phyloP scores from a whole-genome alignment of 1,284 basidiomycete species.

The Mycena sp. region DNA sequence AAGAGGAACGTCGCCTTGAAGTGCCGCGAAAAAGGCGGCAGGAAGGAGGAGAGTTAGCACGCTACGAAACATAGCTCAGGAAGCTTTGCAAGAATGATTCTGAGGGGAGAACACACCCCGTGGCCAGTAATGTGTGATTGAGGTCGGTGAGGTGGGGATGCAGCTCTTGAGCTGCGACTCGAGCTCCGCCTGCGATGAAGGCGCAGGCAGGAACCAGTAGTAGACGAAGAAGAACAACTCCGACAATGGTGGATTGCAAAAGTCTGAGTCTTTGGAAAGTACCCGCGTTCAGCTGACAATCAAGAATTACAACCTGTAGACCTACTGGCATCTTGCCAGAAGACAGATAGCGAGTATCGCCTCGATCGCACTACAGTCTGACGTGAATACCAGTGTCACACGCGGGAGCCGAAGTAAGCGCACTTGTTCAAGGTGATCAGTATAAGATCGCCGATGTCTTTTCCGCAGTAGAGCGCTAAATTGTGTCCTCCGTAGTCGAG shows the following conservation, averaged over 20 bases:
- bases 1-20: constrained; percentile 50
- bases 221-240: constrained; percentile 60
- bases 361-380: constrained; percentile 55
- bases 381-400: not conserved
- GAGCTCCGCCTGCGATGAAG: constrained; percentile 58
- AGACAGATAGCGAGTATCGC: constrained; percentile 74
- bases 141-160: constrained; percentile 62
- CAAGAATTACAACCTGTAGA: not conserved
- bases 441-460: constrained; percentile 65
- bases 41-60: constrained; percentile 69
- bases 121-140: constrained; percentile 69
- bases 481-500: constrained; percentile 72
- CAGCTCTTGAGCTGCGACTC: constrained; percentile 54
- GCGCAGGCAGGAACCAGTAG: constrained; percentile 59
- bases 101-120: constrained; percentile 42
- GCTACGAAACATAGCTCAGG: constrained; percentile 33
- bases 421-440: constrained; percentile 70
- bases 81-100: not conserved
- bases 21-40: constrained; percentile 69
- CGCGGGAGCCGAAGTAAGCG: not conserved
- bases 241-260: constrained; percentile 58
- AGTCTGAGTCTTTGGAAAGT: constrained; percentile 39
- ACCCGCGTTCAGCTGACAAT: not conserved
- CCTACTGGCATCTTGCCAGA: constrained; percentile 64
- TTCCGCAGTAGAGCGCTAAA: constrained; percentile 64